phyloP scores from a whole-genome alignment of 2,329 filamentous ascomycete species.

The Monosporascus sp. region DNA sequence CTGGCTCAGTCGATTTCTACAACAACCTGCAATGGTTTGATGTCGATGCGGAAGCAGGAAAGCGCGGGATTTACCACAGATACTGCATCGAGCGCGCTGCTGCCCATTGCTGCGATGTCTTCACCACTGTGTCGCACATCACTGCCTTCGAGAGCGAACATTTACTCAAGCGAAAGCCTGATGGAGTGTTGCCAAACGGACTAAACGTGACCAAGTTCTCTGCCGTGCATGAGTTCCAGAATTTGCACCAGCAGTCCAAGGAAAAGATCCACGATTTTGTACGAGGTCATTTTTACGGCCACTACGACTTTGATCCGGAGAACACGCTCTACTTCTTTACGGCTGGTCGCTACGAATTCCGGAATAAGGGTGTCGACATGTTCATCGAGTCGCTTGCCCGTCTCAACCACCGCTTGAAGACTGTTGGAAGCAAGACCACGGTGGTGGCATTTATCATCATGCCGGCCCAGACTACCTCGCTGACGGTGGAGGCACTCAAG shows the following conservation, averaged over 20 bases:
- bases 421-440: slow-evolving; percentile 78
- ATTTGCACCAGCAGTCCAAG: slow-evolving; percentile 92
- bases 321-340: slow-evolving; percentile 99
- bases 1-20: slow-evolving; percentile 97
- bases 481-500: slow-evolving; percentile 93
- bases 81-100: slow-evolving; percentile 97
- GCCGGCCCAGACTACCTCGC: slow-evolving; percentile 90
- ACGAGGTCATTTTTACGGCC: slow-evolving; percentile 94
- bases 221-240: slow-evolving; percentile 98
- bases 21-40: slow-evolving; percentile 98
- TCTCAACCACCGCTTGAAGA: slow-evolving; percentile 89
- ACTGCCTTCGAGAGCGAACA: slow-evolving; percentile 98
- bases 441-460: slow-evolving; percentile 98
- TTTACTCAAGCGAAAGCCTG: slow-evolving; percentile 92
- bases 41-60: slow-evolving; percentile 92
- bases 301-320: slow-evolving; percentile 94
- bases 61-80: slow-evolving; percentile 95
- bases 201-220: slow-evolving; percentile 98
- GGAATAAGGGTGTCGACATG: slow-evolving; percentile 99
- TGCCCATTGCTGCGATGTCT: slow-evolving; percentile 88
- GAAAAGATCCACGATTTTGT: slow-evolving; percentile 99
- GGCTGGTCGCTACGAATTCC: slow-evolving; percentile 91
- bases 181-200: slow-evolving; percentile 92
- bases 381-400: slow-evolving; percentile 96
- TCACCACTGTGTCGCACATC: slow-evolving; percentile 98